These are phyloP conservation scores for Tuber magnatum DNA, from an alignment of 495 filamentous ascomycete species.

Conservation along the genomic window DNA sequence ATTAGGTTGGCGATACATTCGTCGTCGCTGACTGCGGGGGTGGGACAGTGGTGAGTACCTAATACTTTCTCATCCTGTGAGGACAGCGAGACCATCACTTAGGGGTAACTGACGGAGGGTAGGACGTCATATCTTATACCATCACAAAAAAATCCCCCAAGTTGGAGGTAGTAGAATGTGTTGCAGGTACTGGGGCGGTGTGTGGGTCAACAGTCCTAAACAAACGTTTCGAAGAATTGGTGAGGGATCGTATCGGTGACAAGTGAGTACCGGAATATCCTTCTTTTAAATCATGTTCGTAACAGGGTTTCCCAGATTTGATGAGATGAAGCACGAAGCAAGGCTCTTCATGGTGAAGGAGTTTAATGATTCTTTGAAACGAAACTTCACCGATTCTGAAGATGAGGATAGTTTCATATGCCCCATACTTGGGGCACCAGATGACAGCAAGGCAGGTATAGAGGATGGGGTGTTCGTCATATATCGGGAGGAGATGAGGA, in stretches of 20 bases:
- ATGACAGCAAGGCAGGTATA: slow-evolving; percentile 55
- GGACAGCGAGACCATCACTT: not conserved
- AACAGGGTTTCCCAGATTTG: slow-evolving; percentile 28
- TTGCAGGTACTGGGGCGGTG: no score
- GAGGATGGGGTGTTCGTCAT: slow-evolving; percentile 58
- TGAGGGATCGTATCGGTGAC: no score
- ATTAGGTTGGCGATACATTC: slow-evolving; percentile 54
- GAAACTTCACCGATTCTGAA: slow-evolving; percentile 65
- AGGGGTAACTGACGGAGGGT: not conserved
- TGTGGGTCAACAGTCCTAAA: no score
- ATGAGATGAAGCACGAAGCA: slow-evolving; percentile 51
- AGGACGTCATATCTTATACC: slow-evolving; percentile 56
- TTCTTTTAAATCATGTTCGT: not conserved
- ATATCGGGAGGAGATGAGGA: slow-evolving; percentile 53
- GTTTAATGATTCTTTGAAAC: slow-evolving; percentile 59
- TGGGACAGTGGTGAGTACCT: slow-evolving; percentile 51
- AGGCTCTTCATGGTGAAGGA: slow-evolving; percentile 64
- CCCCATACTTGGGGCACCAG: slow-evolving; percentile 59
- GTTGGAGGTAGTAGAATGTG: slow-evolving; percentile 13
- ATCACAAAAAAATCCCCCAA: slow-evolving; percentile 52
- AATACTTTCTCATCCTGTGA: not conserved
- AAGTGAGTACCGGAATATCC: no score
- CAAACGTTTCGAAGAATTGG: no score
- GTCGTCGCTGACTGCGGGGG: slow-evolving; percentile 67
- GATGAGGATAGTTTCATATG: slow-evolving; percentile 62